phyloP scores from a whole-genome alignment of 345 rosid genomes.

The Trapa bicornis region DNA sequence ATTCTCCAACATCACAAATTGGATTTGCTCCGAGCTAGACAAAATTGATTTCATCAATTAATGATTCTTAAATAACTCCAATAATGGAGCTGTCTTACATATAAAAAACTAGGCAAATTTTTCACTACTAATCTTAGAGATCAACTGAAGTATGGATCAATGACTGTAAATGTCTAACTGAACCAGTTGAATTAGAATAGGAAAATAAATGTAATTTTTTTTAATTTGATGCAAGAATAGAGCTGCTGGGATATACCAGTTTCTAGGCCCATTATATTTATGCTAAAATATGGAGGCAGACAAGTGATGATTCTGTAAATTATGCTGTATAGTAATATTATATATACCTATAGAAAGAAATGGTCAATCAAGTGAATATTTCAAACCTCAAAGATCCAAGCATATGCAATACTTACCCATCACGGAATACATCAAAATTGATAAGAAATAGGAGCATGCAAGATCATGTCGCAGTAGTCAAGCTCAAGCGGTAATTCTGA shows the following conservation, averaged over 20 bases:
- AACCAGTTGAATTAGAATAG: neutral
- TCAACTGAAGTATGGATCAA: neutral
- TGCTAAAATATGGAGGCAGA: neutral
- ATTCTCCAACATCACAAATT: neutral
- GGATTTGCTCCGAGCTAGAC: neutral
- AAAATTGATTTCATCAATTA: neutral
- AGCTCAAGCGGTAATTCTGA: no score
- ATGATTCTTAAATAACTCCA: neutral
- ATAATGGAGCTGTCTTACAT: neutral
- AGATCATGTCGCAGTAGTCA: no score
- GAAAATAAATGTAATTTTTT: no score
- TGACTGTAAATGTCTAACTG: neutral
- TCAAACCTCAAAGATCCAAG: no score
- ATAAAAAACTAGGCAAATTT: neutral
- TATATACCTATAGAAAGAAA: neutral
- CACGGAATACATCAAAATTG: no score
- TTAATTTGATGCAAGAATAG: neutral
- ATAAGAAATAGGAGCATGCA: no score
- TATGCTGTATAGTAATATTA: neutral
- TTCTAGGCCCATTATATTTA: neutral
- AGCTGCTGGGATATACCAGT: neutral
- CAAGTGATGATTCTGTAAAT: neutral
- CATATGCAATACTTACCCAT: no score
- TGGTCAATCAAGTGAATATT: no score
- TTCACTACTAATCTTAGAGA: no score